Evolutionary conservation across 805 yeast species (phyloP).

Genomic region (Hanseniaspora valbyensis): DNA sequence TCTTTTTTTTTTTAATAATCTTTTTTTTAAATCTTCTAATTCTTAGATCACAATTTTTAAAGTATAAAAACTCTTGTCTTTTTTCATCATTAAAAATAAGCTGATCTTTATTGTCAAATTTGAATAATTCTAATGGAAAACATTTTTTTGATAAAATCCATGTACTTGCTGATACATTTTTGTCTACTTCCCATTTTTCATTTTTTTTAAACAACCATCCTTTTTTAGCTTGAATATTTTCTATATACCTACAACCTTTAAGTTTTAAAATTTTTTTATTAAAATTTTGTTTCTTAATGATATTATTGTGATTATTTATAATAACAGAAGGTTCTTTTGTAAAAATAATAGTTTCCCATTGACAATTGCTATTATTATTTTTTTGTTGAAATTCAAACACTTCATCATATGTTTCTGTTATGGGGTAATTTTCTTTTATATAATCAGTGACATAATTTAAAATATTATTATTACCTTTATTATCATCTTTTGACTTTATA

Average conservation of each 20-base stretch:
- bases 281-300: background rate
- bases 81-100: background rate
- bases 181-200: constrained; percentile 1
- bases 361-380: background rate
- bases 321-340: background rate
- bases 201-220: background rate
- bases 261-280: background rate
- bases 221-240: background rate
- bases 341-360: background rate
- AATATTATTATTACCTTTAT: background rate
- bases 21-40: constrained; percentile 3
- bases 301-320: background rate
- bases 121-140: background rate
- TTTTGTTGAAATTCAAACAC: background rate
- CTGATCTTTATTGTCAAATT: background rate
- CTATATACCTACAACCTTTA: background rate
- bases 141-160: background rate
- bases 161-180: background rate
- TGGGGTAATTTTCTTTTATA: background rate
- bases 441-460: background rate
- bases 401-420: background rate
- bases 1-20: background rate
- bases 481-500: background rate
- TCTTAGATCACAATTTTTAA: background rate
- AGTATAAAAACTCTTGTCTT: background rate